Percentiles rank a stretch among this genome's conserved stretches.
Conservation (phyloP, 805 yeast genomes). For the Ogataea pini region DNA sequence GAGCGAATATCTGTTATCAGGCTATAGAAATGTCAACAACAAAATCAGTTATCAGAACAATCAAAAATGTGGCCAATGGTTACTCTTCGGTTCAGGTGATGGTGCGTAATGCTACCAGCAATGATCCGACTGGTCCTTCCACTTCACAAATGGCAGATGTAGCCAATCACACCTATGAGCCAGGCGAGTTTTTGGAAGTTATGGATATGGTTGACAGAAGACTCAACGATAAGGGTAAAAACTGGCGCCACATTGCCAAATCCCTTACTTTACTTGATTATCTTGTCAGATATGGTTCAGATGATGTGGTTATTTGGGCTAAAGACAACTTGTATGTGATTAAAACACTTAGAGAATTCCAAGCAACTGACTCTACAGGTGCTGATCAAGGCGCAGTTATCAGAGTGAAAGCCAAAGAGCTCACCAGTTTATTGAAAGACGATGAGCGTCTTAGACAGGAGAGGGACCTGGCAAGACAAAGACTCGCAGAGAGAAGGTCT, state of each 20-base stretch:
- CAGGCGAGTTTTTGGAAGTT: conserved; percentile 76
- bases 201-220: conserved; percentile 95
- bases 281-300: conserved; percentile 81
- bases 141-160: conserved; percentile 81
- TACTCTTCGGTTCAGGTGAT: conserved; percentile 82
- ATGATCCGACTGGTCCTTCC: conserved; percentile 84
- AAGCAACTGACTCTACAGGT: conserved; percentile 73
- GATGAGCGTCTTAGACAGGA: conserved; percentile 78
- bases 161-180: conserved; percentile 69
- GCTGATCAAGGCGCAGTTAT: conserved; percentile 86
- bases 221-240: conserved; percentile 91
- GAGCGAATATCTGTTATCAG: conserved; percentile 9
- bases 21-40: conserved; percentile 51
- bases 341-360: conserved; percentile 89
- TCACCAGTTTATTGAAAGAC: conserved; percentile 76
- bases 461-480: conserved; percentile 45
- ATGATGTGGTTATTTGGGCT: conserved; percentile 88
- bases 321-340: conserved; percentile 84
- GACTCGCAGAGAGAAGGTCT: conserved; percentile 34
- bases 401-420: conserved; percentile 86
- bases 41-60: conserved; percentile 73
- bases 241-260: conserved; percentile 96
- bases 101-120: conserved; percentile 91
- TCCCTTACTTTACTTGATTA: conserved; percentile 87
- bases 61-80: conserved; percentile 88